phyloP scores from a whole-genome alignment of 768 basidiomycete genomes.

The Austroboletus festivus region DNA sequence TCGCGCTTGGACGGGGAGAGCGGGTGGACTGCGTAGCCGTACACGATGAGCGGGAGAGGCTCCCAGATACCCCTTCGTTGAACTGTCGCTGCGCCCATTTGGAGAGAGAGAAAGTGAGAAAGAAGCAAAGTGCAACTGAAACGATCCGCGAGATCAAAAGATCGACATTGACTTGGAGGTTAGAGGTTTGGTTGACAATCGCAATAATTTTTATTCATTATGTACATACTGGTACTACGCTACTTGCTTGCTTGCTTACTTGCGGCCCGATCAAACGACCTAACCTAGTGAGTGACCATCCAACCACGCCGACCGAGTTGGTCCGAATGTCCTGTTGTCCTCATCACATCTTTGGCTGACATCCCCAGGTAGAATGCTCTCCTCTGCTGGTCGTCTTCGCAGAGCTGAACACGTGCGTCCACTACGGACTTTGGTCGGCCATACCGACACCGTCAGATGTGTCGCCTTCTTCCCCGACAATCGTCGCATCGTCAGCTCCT shows the following conservation, averaged over 20 bases:
- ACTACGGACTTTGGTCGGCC: constrained; percentile 31
- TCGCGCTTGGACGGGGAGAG: constrained; percentile 73
- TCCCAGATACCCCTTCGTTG: constrained; percentile 53
- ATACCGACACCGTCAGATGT: constrained; percentile 24
- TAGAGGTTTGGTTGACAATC: no score
- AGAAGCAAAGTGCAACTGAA: no score
- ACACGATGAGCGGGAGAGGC: constrained; percentile 72
- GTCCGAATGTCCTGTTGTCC: not conserved
- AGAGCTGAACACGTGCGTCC: constrained; percentile 26
- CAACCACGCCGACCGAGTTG: not conserved
- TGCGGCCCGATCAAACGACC: not conserved
- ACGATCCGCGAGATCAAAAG: no score
- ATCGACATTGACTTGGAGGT: no score
- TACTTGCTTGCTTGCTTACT: not conserved
- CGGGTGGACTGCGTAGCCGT: constrained; percentile 88
- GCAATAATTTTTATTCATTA: no score
- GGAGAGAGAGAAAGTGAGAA: no score
- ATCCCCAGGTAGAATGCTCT: constrained; percentile 12
- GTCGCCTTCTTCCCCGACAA: constrained; percentile 30
- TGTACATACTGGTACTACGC: not conserved
- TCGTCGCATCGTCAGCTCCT: constrained; percentile 23
- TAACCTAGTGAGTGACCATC: no score
- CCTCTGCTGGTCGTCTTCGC: constrained; percentile 18
- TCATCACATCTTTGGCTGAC: not conserved
- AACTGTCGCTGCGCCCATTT: constrained; percentile 21